phyloP scores from a whole-genome alignment of 371 early-diverging fungal species.

The Umbelopsis sp. region DNA sequence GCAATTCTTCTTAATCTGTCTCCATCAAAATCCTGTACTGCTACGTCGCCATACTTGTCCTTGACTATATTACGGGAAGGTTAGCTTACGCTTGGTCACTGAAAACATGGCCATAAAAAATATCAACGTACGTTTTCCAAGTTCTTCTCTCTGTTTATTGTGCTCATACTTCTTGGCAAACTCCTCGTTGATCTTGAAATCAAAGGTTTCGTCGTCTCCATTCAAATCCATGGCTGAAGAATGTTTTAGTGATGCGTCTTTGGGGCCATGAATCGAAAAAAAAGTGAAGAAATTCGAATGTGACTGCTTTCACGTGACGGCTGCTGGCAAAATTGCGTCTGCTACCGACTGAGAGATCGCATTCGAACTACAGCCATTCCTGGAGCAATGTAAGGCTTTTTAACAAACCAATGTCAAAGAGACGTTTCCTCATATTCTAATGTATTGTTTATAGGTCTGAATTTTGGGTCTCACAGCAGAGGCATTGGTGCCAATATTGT shows the following conservation, averaged over 20 bases:
- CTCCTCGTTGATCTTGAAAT: constrained; percentile 56
- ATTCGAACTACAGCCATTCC: too few species aligned
- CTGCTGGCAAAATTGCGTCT: background rate
- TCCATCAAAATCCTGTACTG: constrained; percentile 24
- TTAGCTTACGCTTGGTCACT: background rate
- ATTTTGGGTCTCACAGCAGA: constrained; percentile 76
- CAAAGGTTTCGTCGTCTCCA: constrained; percentile 21
- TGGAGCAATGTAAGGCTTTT: background rate
- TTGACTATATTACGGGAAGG: constrained; percentile 39
- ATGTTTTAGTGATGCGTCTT: background rate
- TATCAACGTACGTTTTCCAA: constrained; percentile 54
- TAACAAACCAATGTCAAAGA: background rate
- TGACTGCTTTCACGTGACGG: constrained; percentile 7
- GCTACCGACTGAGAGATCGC: too few species aligned
- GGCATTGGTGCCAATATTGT: constrained; percentile 78
- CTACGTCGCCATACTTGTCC: constrained; percentile 56
- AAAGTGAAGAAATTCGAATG: background rate
- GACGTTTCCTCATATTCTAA: too few species aligned
- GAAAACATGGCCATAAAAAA: background rate
- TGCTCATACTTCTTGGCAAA: constrained; percentile 68
- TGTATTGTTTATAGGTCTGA: constrained; percentile 64
- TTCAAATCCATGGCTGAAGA: background rate
- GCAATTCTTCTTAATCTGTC: constrained; percentile 38
- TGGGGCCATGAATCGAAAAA: background rate
- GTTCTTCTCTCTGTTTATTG: constrained; percentile 68